Conservation (phyloP, 768 basidiomycete species). For the Phylloporus scabripes region DNA sequence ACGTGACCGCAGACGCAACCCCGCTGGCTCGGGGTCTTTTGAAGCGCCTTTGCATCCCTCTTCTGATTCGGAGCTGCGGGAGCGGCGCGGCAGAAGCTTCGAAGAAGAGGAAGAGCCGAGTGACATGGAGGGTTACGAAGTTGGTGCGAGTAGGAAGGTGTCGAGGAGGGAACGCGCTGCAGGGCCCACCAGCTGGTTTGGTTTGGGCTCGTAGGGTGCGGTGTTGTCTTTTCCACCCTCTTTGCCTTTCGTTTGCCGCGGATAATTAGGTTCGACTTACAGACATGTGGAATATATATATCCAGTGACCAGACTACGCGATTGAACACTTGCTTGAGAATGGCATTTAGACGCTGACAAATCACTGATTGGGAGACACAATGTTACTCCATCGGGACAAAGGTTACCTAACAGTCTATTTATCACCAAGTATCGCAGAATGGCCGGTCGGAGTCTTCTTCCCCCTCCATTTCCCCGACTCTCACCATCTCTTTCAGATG, state of each 20-base stretch:
- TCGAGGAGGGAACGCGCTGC: slow-evolving; percentile 18
- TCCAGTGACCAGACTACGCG: no score
- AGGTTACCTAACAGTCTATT: not conserved
- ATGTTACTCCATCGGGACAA: not conserved
- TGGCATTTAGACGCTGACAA: no score
- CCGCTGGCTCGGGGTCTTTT: slow-evolving; percentile 30
- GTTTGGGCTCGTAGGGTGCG: slow-evolving; percentile 23
- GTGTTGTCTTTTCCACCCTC: not conserved
- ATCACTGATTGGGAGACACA: no score
- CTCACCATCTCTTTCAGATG: slow-evolving; percentile 29
- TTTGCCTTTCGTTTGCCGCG: not conserved
- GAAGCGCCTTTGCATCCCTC: slow-evolving; percentile 31
- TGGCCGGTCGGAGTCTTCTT: not conserved
- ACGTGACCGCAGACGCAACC: slow-evolving; percentile 45
- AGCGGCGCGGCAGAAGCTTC: slow-evolving; percentile 44
- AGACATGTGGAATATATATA: no score
- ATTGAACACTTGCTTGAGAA: no score
- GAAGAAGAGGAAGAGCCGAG: slow-evolving; percentile 71
- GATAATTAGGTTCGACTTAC: no score
- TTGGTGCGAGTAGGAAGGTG: slow-evolving; percentile 17
- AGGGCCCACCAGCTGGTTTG: slow-evolving; percentile 32
- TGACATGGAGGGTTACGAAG: slow-evolving; percentile 62
- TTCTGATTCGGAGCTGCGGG: slow-evolving; percentile 42
- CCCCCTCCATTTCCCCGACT: not conserved
- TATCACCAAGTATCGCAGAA: no score